Evolutionary conservation across 2,329 filamentous ascomycete genomes (phyloP), one percentile per base, ranked within the genome.

Genomic region (Ceratocystis destructans): DNA sequence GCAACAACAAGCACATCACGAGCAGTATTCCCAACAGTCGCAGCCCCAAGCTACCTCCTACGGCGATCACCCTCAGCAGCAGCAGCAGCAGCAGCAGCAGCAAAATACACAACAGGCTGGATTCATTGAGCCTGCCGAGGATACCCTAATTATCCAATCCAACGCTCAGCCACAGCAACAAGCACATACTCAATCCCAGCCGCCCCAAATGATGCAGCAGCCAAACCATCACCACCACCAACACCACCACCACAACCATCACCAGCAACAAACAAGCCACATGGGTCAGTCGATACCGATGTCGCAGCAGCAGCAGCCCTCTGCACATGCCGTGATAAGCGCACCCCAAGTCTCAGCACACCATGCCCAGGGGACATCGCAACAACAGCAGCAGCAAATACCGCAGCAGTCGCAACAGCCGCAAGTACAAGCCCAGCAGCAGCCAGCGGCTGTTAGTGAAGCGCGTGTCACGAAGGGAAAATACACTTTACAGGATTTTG

Each of bases 401-500:
- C 28, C 59, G 44, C 71, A 71, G 22, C 72, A 72, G 65, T 44
- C 50, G 64, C 72, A 72, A 57, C 71, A 72, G 15, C 71, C 72
- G 22, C 72, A 75, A 46, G 64, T 67, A 25, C 66, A 64, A 22
- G 48, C 45, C 31, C 73, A 72, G 66, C 63, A 64, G 45, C 45
- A 50, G 41, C 7, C 63, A 2, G 37, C 64, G 12, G 66, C 46
- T 20, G 69, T 70, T 25, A 72, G 73, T 64, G 76, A 79, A 70
- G 73, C 77, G 63, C 79, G 92, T 72, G 85, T 89, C 74, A 96
- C 93, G 69, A 96, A 96, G 81, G 94, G 94, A 70, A 97, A 97
- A 82, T 99, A 99, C 78, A 92, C 91, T 53, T 83, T 99, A 70
- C 82, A 80, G 68, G 94, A 99, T 78, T 99, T 99, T 74, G 82